phyloP scores from a whole-genome alignment of 2,329 filamentous ascomycete species.

The Sclerotinia glacialis region DNA sequence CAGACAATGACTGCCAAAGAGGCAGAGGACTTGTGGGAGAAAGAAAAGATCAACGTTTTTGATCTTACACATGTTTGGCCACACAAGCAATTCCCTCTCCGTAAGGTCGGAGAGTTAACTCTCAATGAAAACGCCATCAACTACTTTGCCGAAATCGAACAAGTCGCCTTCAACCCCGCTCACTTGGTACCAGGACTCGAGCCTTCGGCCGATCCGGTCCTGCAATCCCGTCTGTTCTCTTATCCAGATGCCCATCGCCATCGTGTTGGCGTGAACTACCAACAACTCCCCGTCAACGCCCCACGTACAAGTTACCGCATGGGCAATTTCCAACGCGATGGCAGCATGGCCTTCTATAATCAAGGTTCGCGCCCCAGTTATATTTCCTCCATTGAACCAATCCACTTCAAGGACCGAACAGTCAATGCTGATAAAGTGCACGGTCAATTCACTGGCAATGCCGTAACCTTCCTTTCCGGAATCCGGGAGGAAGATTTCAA shows the following conservation, averaged over 20 bases:
- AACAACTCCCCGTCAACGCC: conserved; percentile 50
- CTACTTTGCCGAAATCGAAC: conserved; percentile 65
- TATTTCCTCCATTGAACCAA: conserved; percentile 38
- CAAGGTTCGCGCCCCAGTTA: conserved; percentile 52
- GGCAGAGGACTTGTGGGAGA: conserved; percentile 46
- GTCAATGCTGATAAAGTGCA: conserved; percentile 45
- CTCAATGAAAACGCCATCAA: conserved; percentile 52
- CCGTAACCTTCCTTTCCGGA: conserved; percentile 47
- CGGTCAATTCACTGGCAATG: conserved; percentile 49
- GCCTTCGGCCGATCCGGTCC: conserved; percentile 64
- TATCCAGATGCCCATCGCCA: conserved; percentile 63
- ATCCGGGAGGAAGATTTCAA: conserved; percentile 39
- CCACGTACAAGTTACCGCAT: conserved; percentile 28
- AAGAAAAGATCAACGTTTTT: conserved; percentile 48
- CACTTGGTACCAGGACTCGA: conserved; percentile 65
- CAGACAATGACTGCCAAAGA: conserved; percentile 53
- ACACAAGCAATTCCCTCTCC: conserved; percentile 47
- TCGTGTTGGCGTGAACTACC: conserved; percentile 56
- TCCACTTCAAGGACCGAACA: conserved; percentile 38
- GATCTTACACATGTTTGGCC: conserved; percentile 56
- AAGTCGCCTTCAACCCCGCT: conserved; percentile 63
- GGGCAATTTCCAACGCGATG: conserved; percentile 42
- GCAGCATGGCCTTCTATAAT: conserved; percentile 41
- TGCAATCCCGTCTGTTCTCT: conserved; percentile 66
- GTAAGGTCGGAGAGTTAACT: conserved; percentile 49